Percentiles rank a stretch among this genome's conserved stretches.
Conservation (phyloP, 2,329 filamentous ascomycete genomes). For the Fusarium torulosum region DNA sequence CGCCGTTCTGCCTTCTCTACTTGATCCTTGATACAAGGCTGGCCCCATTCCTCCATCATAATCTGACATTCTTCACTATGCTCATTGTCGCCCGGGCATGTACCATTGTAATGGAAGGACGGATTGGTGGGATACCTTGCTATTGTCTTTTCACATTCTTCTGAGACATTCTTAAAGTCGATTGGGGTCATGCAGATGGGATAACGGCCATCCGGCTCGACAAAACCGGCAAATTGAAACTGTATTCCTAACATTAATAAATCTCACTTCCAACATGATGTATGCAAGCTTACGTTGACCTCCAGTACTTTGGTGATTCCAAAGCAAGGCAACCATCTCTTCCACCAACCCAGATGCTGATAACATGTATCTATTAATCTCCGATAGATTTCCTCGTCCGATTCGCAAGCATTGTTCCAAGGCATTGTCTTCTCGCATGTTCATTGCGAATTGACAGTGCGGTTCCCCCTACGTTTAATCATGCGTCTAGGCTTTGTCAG, state of each 20-base stretch:
- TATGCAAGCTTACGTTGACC: neutral
- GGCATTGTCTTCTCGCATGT: accelerated
- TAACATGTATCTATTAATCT: neutral
- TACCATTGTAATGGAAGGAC: neutral
- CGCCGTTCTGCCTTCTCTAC: neutral
- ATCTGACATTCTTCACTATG: neutral
- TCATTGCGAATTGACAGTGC: too few relatives aligned
- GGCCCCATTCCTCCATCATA: neutral
- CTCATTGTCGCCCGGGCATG: neutral
- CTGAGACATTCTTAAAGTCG: accelerated
- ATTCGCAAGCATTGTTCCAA: neutral
- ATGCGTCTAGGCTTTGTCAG: neutral
- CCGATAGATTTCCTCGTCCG: neutral
- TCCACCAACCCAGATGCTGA: neutral
- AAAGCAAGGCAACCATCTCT: conserved; percentile 1
- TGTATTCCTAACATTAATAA: neutral
- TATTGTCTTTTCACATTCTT: neutral
- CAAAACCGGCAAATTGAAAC: neutral
- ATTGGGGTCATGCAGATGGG: neutral
- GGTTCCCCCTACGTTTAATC: accelerated
- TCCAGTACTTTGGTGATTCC: neutral
- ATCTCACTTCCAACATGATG: accelerated
- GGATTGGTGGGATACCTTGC: neutral
- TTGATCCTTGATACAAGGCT: neutral
- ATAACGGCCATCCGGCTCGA: neutral